Evolutionary conservation across 805 yeast species (phyloP), one percentile per base, ranked within the genome.

Genomic region (Kodamaea restingae): DNA sequence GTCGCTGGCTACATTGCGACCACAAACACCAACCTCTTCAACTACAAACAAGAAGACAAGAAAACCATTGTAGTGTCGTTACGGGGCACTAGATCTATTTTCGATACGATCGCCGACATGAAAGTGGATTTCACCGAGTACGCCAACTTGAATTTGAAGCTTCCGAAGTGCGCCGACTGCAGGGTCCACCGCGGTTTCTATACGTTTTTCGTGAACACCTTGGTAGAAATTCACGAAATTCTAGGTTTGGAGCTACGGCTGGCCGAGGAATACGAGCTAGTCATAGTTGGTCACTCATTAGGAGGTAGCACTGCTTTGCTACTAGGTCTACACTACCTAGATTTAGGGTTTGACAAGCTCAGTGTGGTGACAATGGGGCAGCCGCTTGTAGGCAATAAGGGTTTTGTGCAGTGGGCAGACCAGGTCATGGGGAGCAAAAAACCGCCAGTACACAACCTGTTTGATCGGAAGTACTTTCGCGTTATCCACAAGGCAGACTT

Each of bases 291-390:
- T 4, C 58, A 55, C 31, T 54, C 74, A 2, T 39, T 69, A 36
- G 76, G 75, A 1, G 75, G 75, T 3, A 56, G 71, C 2, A 60
- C 69, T 22, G 69, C 65, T 0, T 46, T 65, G 10, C 48, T 71
- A 2, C 43, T 70, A 9, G 63, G 63, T 5, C 49, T 69, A 11
- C 63, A 67, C 39, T 62, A 56, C 38, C 48, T 63, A 8, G 67
- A 62, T 41, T 42, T 56, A 37, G 70, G 70, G 2, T 60, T 49
- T 39, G 54, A 59, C 12, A 52, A 55, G 15, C 35, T 60, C 28
- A 52, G 57, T 1, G 33, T 70, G 28, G 59, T 67, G 4, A 68
- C 75, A 1, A 58, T 69, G 65, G 76, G 75, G 2, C 74, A 62
- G 48, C 76, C 76, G 0, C 52, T 66, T 15, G 41, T 67, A 5